Evolutionary conservation across 495 filamentous ascomycete genomes (phyloP).

Genomic region (Pseudevernia furfuracea): DNA sequence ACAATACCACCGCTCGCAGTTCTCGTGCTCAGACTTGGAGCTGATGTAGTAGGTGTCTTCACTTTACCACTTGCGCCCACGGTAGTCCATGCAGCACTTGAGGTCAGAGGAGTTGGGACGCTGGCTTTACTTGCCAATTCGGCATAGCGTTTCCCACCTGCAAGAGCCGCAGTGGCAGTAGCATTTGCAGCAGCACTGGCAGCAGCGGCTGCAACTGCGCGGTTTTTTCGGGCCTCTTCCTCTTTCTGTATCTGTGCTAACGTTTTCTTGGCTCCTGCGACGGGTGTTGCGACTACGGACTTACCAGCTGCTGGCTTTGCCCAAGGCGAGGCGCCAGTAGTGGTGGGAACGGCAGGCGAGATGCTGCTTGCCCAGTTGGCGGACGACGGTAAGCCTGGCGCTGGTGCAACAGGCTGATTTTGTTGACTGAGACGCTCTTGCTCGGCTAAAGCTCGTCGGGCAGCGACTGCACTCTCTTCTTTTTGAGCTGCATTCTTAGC

Average conservation of each 20-base stretch:
- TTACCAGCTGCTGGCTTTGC: constrained; percentile 57
- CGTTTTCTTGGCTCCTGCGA: constrained; percentile 66
- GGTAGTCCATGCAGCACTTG: constrained; percentile 75
- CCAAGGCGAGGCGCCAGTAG: constrained; percentile 52
- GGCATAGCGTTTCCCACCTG: constrained; percentile 82
- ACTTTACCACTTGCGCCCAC: constrained; percentile 92
- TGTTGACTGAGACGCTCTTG: constrained; percentile 74
- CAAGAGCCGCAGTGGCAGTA: constrained; percentile 40
- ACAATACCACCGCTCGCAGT: constrained; percentile 44
- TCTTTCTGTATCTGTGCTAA: constrained; percentile 94
- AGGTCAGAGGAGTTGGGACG: constrained; percentile 34
- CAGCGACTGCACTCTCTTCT: constrained; percentile 74
- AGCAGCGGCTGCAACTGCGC: constrained; percentile 48
- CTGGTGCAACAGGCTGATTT: constrained; percentile 46
- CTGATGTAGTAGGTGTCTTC: constrained; percentile 58
- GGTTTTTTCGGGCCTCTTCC: constrained; percentile 82
- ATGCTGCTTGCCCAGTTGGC: constrained; percentile 81
- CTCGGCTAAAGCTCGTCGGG: constrained; percentile 66
- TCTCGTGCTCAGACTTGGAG: constrained; percentile 42
- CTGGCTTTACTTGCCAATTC: constrained; percentile 80
- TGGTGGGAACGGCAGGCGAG: constrained; percentile 53
- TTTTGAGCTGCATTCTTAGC: constrained; percentile 86
- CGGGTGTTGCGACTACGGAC: constrained; percentile 38
- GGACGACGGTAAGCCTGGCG: constrained; percentile 74
- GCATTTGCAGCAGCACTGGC: constrained; percentile 43